Conservation (phyloP, 345 rosid species). For the Brassica cretica region DNA sequence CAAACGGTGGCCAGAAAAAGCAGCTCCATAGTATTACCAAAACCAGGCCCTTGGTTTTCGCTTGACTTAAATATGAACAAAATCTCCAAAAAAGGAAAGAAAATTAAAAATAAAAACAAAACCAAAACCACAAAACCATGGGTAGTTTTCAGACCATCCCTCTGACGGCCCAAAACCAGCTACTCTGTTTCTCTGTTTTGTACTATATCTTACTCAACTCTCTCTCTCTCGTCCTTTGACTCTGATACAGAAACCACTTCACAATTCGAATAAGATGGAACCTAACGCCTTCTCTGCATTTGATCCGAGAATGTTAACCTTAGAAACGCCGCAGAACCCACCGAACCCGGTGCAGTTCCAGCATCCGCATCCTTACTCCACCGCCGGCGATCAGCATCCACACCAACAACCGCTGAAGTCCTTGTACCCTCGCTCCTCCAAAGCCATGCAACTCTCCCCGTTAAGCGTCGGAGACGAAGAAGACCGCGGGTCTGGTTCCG, state of each 20-base stretch:
- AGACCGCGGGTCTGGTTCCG: conserved; percentile 55
- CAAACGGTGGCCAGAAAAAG: neutral
- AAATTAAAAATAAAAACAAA: neutral
- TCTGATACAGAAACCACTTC: neutral
- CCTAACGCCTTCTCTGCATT: conserved; percentile 66
- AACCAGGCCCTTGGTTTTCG: conserved; percentile 37
- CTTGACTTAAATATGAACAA: neutral
- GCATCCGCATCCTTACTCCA: conserved; percentile 53
- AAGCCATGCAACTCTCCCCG: conserved; percentile 57
- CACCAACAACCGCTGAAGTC: conserved; percentile 55
- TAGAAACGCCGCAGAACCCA: conserved; percentile 70
- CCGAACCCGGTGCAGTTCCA: conserved; percentile 51
- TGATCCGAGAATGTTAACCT: conserved; percentile 70
- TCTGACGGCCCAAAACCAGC: conserved; percentile 47
- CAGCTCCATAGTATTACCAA: conserved; percentile 29
- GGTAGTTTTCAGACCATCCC: conserved; percentile 50
- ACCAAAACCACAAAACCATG: conserved; percentile 62
- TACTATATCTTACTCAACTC: conserved; percentile 14
- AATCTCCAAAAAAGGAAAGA: conserved; percentile 20
- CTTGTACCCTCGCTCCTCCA: conserved; percentile 45
- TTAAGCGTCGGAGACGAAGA: conserved; percentile 77
- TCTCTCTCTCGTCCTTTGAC: conserved; percentile 12
- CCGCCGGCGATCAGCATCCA: conserved; percentile 46
- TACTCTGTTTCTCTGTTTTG: conserved; percentile 42
- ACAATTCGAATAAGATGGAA: conserved; percentile 53